Evolutionary conservation across 108 stramenopile species (phyloP), one percentile per base, ranked within the genome.

Genomic region (Cyclostephanos invisitatus): DNA sequence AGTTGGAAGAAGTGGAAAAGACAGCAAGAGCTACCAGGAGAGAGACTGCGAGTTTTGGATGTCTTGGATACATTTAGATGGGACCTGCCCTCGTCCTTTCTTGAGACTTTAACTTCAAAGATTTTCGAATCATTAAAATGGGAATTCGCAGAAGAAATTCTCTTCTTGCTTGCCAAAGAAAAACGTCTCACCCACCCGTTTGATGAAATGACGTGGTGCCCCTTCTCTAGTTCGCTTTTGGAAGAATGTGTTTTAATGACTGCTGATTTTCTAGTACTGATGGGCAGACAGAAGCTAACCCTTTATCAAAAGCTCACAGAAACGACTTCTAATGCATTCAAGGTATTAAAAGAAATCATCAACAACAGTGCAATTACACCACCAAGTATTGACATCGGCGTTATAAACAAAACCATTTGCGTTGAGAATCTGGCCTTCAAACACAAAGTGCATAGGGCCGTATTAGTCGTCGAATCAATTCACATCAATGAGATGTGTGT

Each of bases 121-220:
- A n/a, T 55, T 5, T 7, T 73, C 6, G 14, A 64, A 2, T 51
- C 63, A 24, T 64, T 62, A 25, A 44, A 7, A 54, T 68, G 74
- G 74, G 74, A 75, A 27, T 18, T 61, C 1, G 66, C 67, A 10
- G 74, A 75, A 58, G 74, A 75, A 53, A 21, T 75, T 18, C 59
- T 75, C 6, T 75, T 44, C 48, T 15, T 62, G 11, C 60, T 75
- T 17, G 27, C n/a, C 6, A 75, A 62, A 54, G 10, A 75, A 51
- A 68, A 67, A 1, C 67, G 74, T 9, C 37, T 68, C 22, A 27
- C 20, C 4, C 25, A 42, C 15, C 59, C 66, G 7, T 53, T 75
- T 67, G 67, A 62, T 29, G 51, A 67, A n/a, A 50, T n/a, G 22
- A 62, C 2, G n/a, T 67, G 60, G 67, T 75, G 74, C 74, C 74